phyloP scores from a whole-genome alignment of 495 filamentous ascomycete species.

The Margaritispora aquatica region DNA sequence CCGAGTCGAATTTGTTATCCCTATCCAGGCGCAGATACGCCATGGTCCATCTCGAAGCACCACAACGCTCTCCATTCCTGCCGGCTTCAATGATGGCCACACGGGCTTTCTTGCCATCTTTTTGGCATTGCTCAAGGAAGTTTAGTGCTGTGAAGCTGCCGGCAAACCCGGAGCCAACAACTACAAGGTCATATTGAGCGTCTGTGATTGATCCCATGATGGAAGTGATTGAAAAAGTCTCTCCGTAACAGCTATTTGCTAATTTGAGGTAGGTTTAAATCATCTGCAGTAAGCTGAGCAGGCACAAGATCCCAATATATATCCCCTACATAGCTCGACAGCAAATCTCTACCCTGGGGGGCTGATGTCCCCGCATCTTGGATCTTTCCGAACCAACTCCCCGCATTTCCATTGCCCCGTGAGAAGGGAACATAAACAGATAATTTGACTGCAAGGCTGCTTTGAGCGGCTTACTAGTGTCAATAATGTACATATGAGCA shows the following conservation, averaged over 20 bases:
- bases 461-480: not conserved
- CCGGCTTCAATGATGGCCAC: constrained; percentile 6
- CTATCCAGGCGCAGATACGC: constrained; percentile 2
- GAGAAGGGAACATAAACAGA: not conserved
- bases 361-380: not conserved
- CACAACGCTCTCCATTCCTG: constrained; percentile 11
- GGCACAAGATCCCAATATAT: too few species aligned
- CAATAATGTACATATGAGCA: not conserved
- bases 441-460: not conserved
- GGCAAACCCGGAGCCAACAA: constrained; percentile 9
- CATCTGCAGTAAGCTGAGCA: too few species aligned
- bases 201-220: not conserved
- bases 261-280: too few species aligned
- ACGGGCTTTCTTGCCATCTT: not conserved
- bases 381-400: not conserved
- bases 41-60: constrained; percentile 8
- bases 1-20: constrained; percentile 3
- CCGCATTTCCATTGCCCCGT: not conserved
- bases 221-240: too few species aligned
- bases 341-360: too few species aligned
- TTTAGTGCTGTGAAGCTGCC: constrained; percentile 1
- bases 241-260: too few species aligned
- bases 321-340: too few species aligned
- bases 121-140: constrained; percentile 5
- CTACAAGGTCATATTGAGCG: constrained; percentile 5